phyloP scores from a whole-genome alignment of 164 flowering plant genomes.

The Nelumbo lutea region DNA sequence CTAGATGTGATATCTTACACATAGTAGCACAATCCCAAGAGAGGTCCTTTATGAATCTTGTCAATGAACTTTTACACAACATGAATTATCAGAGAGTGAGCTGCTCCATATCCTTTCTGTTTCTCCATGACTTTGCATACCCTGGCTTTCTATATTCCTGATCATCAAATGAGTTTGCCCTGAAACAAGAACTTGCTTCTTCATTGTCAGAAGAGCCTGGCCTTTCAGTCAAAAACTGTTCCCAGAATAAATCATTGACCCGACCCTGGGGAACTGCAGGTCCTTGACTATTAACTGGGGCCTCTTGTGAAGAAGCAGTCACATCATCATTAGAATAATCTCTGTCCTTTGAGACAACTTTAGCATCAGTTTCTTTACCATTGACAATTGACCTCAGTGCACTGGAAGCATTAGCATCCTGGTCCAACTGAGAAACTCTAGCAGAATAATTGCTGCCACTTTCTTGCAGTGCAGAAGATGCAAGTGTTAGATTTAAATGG shows the following conservation, averaged over 20 bases:
- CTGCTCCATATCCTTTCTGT: conserved; percentile 41
- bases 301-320: conserved; percentile 35
- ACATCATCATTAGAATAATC: conserved; percentile 20
- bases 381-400: conserved; percentile 27
- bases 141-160: conserved; percentile 49
- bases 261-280: conserved; percentile 39
- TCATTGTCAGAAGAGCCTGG: conserved; percentile 86
- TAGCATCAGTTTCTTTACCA: conserved; percentile 31
- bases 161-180: conserved; percentile 39
- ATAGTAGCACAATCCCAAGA: background rate
- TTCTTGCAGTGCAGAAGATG: conserved; percentile 61
- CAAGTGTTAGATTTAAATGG: conserved; percentile 72
- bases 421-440: conserved; percentile 21
- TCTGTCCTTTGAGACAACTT: conserved; percentile 18
- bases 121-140: conserved; percentile 38
- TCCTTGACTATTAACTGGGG: conserved; percentile 27
- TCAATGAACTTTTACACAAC: background rate
- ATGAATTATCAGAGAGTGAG: conserved; percentile 48
- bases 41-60: background rate
- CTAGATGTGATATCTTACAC: conserved; percentile 6
- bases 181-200: conserved; percentile 66
- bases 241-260: conserved; percentile 95
- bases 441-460: conserved; percentile 21
- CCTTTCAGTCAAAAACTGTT: conserved; percentile 87
- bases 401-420: conserved; percentile 27